Evolutionary conservation across 352 stramenopile species (phyloP), one percentile per base, ranked within the genome.

Genomic region (Blastocystis sp.): DNA sequence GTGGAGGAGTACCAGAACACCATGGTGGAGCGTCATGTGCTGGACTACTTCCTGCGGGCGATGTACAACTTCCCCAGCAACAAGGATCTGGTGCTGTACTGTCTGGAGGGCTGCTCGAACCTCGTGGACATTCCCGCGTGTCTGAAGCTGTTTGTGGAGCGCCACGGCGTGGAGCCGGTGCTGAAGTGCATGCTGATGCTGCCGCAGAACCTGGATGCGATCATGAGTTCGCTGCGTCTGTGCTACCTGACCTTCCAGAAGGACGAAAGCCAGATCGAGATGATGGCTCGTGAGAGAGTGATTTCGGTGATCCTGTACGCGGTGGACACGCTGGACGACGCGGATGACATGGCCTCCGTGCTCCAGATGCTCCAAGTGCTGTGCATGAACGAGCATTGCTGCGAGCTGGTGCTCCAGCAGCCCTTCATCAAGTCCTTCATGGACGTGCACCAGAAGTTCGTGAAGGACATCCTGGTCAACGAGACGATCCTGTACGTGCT

Each of bases 71-170:
- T 69, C 56, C 26, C 73, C 18, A 68, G 53, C 50, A 84, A 84
- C 50, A 66, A 84, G 47, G 73, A 84, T 45, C 73, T 84, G 73
- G 73, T 84, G 56, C 73, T 66, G 53, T 84, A 84, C 73, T 68
- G 47, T 45, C 47, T 84, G 73, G 73, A 84, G 53, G 55, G 45
- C 37, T 84, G 73, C 50, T 66, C 20, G 45, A 68, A 68, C 56
- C 50, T 84, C 53, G 4, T 84, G 45, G 73, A 84, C 39, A 20
- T 66, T 50, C 23, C 53, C 23, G 11, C 20, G 1, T 84, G 73
- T 13, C 26, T 84, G 47, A 84, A 66, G 73, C 15, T 43, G 45
- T 84, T 84, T 55, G 54, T 26, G 34, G 73, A 84, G 55, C 73
- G 55, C 20, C 39, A 54, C 43, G 73, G 73, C 23, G 73, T 84